Base-by-base conservation (phyloP, 495 filamentous ascomycete species). In the Aspergillus haitiensis region DNA sequence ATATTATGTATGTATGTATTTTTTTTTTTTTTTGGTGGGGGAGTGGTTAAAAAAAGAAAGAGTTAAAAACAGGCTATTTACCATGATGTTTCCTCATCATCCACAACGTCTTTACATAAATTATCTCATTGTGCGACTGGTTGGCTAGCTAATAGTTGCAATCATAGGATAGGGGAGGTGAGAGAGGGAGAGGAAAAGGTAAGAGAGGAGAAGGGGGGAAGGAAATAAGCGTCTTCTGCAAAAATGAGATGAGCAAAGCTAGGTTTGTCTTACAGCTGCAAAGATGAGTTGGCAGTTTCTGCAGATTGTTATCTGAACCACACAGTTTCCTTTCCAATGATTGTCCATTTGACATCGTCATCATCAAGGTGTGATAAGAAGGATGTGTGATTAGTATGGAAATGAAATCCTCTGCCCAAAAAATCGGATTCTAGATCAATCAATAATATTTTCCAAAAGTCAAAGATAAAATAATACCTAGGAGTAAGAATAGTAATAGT, bases 231-330 rank as follows among this genome's bases (percentile, higher is more conserved):
- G 21, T 34, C 32, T 31, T 51, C 48, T 51, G 48, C 44, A 47
- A 47, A 46, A 15, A 11, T 18, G 27, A 34, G 13, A 51, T 12
- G 48, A 32, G 48, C 12, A 51, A 34, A 34, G 48, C 48, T 51
- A 34, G 21, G 56, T 56, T 64, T 33, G 56, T 52, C 56, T 60
- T 16, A 61, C 55, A 15, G 34, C 49, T 64, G 54, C 58, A 64
- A 44, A 64, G 58, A 64, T 64, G 58, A 36, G 62, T 64, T 64
- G 62, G 58, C 62, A 61, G 44, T 27, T 54, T 58, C 50, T 64
- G 62, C 62, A 64, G 62, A 64, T 64, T 64, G 51, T 42, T 64
- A 64, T 58, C 62, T 64, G 50, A 42, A 60, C 58, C 18, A 52
- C 47, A 33, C 31, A 46, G 56, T 37, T 47, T 16, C 9, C 9